Conservation (phyloP, 257 asterid species). For the Striga asiatica region DNA sequence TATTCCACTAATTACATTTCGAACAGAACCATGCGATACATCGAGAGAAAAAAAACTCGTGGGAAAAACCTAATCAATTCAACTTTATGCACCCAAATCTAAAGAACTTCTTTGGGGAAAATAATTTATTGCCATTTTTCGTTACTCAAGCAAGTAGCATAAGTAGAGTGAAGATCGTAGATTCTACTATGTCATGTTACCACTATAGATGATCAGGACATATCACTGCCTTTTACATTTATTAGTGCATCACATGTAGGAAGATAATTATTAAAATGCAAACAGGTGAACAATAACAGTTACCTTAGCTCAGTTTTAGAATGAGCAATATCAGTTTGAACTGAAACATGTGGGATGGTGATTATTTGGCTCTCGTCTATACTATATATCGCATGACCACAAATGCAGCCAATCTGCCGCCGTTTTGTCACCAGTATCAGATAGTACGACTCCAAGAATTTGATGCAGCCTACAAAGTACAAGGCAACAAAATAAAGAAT, state of each 20-base stretch:
- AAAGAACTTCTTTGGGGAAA: too few relatives aligned
- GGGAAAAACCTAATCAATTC: too few relatives aligned
- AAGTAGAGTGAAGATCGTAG: neutral
- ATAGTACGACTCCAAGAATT: slow-evolving; percentile 85
- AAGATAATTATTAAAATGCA: neutral
- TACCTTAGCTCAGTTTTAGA: slow-evolving; percentile 94
- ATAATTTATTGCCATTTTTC: neutral
- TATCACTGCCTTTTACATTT: neutral
- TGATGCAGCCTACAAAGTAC: slow-evolving; percentile 74
- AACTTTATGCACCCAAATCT: too few relatives aligned
- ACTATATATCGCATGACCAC: slow-evolving; percentile 94
- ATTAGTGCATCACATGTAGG: slow-evolving; percentile 3
- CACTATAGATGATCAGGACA: neutral
- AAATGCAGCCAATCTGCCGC: slow-evolving; percentile 78
- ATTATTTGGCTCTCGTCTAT: slow-evolving; percentile 95
- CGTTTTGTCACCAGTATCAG: slow-evolving; percentile 86
- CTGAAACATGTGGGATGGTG: slow-evolving; percentile 81
- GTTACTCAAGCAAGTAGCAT: too few relatives aligned
- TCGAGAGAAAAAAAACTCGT: neutral
- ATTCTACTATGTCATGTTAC: neutral
- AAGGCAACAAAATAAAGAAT: slow-evolving; percentile 9
- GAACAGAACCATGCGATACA: slow-evolving; percentile 10
- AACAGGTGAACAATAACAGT: slow-evolving; percentile 16
- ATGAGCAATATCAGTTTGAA: slow-evolving; percentile 96
- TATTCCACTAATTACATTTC: neutral